These are phyloP conservation scores for Chamaecyparis obtusa DNA, from an alignment of 75 land plant species.

Conservation along the genomic window DNA sequence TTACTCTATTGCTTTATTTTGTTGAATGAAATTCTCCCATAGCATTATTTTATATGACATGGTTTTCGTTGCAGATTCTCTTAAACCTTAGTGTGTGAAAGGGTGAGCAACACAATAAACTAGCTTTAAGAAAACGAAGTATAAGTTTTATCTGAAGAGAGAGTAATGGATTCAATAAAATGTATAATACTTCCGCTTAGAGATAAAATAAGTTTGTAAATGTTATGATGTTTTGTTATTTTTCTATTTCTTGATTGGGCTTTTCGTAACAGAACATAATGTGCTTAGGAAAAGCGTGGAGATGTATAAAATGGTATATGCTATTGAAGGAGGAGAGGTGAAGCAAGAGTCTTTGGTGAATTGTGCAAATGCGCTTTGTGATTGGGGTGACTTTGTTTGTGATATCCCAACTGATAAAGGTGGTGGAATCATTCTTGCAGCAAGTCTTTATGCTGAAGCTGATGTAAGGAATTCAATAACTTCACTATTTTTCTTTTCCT, in stretches of 20 bases:
- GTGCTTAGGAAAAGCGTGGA: conserved; percentile 40
- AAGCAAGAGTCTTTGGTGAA: conserved; percentile 44
- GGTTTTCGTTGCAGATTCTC: neutral
- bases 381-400: conserved; percentile 32
- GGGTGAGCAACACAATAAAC: neutral
- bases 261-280: neutral
- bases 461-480: conserved; percentile 16
- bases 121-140: neutral
- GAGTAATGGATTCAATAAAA: neutral
- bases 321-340: conserved; percentile 24
- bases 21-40: neutral
- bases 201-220: neutral
- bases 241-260: neutral
- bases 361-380: conserved; percentile 38
- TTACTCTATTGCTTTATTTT: neutral
- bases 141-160: neutral
- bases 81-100: neutral
- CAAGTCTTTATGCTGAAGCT: conserved; percentile 28
- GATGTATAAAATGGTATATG: conserved; percentile 26
- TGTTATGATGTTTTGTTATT: neutral
- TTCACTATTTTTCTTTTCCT: neutral
- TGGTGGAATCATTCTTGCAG: conserved; percentile 30
- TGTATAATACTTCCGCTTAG: neutral
- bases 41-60: neutral
- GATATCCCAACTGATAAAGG: conserved; percentile 31